Evolutionary conservation across 306 rosid genomes (phyloP).

Genomic region (Lotus japonicus): DNA sequence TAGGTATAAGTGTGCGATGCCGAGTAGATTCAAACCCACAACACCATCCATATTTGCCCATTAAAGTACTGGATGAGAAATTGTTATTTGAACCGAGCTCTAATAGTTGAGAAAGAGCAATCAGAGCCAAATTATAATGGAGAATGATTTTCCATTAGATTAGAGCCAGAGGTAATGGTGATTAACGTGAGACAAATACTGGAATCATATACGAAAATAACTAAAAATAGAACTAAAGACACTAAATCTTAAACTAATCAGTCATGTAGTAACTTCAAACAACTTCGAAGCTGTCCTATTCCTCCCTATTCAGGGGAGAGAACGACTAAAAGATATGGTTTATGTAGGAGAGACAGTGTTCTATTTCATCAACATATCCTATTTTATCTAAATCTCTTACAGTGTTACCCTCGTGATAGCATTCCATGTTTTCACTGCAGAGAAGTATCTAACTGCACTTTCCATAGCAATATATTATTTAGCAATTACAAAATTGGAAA

Average conservation of each 20-base stretch:
- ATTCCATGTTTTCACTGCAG: not conserved
- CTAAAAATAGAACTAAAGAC: not conserved
- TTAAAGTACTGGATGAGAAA: not conserved
- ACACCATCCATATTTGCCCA: not conserved
- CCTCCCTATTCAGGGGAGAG: not conserved
- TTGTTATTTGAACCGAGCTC: not conserved
- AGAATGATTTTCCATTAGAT: not conserved
- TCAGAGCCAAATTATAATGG: not conserved
- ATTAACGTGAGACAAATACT: not conserved
- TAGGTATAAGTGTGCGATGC: not conserved
- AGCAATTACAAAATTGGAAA: not conserved
- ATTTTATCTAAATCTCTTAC: not conserved
- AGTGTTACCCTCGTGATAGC: not conserved
- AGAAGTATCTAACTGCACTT: not conserved
- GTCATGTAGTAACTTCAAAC: not conserved
- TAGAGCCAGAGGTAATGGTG: not conserved
- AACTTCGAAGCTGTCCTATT: not conserved
- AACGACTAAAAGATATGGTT: not conserved
- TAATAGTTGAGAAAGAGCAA: not conserved
- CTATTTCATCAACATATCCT: not conserved
- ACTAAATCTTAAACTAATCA: not conserved
- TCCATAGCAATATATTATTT: not conserved
- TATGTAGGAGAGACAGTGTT: not conserved
- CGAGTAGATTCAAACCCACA: not conserved
- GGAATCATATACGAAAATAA: not conserved